Evolutionary conservation across 371 early-diverging fungal genomes (phyloP).

Genomic region (Mucor circinelloides): DNA sequence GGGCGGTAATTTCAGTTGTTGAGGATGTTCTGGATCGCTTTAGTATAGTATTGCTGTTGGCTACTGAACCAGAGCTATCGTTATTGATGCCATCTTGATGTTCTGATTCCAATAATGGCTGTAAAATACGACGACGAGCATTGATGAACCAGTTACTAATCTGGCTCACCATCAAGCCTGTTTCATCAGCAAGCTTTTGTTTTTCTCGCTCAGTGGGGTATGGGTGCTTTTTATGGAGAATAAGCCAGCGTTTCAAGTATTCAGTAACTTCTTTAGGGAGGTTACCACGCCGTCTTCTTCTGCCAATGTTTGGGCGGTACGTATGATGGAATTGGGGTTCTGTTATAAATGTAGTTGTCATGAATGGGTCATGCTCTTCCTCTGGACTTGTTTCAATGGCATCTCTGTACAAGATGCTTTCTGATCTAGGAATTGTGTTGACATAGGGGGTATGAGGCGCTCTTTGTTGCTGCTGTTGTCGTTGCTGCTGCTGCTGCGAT

Average conservation of each 20-base stretch:
- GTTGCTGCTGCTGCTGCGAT: background rate
- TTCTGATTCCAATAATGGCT: constrained; percentile 52
- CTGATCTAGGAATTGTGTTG: background rate
- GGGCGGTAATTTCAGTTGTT: background rate
- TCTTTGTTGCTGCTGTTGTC: background rate
- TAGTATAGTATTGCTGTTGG: background rate
- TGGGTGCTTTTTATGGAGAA: constrained; percentile 77
- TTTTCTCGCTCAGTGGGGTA: constrained; percentile 87
- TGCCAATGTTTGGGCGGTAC: constrained; percentile 9
- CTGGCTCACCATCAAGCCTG: constrained; percentile 74
- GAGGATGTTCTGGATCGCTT: background rate
- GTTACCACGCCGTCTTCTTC: constrained; percentile 60
- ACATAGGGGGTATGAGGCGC: background rate
- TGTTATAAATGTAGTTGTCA: constrained; percentile 9
- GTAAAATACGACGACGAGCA: constrained; percentile 73
- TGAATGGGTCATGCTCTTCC: background rate
- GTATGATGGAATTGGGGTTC: constrained; percentile 18
- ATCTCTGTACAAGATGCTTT: background rate
- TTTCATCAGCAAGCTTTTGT: constrained; percentile 59
- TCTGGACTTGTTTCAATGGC: background rate
- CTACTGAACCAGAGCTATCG: background rate
- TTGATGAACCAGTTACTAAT: constrained; percentile 94
- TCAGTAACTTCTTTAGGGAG: constrained; percentile 68
- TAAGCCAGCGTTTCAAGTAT: constrained; percentile 72
- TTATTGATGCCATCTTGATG: background rate